Evolutionary conservation across 768 basidiomycete genomes (phyloP).

Genomic region (Hortiboletus flavorubellus): DNA sequence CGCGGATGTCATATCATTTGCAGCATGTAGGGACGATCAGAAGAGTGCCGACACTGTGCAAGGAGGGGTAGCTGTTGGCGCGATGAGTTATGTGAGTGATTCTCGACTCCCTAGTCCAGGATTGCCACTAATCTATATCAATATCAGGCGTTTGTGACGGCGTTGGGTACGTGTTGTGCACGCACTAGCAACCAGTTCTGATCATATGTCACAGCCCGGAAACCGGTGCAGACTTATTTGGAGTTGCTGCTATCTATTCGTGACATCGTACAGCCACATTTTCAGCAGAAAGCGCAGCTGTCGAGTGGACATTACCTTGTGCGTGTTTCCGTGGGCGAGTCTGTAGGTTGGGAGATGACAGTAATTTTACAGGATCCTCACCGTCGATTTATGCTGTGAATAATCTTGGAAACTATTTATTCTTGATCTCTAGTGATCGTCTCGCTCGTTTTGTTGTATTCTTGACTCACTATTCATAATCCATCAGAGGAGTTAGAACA

Average conservation of each 20-base stretch:
- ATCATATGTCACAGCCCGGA: constrained; percentile 31
- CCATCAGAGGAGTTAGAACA: neutral
- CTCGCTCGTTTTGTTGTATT: neutral
- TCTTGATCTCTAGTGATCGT: neutral
- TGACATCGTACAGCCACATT: constrained; percentile 56
- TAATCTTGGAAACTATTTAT: constrained; percentile 4
- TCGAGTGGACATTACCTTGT: constrained; percentile 72
- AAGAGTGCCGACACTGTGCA: constrained; percentile 71
- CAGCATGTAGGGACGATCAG: constrained; percentile 68
- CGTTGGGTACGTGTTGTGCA: constrained; percentile 38
- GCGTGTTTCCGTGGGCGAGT: constrained; percentile 6
- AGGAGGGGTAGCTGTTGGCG: constrained; percentile 64
- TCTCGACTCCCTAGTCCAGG: neutral
- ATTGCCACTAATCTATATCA: neutral
- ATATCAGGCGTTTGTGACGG: constrained; percentile 56
- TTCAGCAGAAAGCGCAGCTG: constrained; percentile 69
- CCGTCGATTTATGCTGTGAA: constrained; percentile 31
- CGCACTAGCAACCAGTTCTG: neutral
- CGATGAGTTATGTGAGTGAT: constrained; percentile 72
- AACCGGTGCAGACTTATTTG: constrained; percentile 62
- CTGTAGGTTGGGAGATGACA: neutral
- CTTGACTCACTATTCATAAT: too few relatives aligned
- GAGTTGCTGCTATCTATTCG: constrained; percentile 58
- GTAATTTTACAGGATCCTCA: constrained; percentile 21
- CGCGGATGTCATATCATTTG: constrained; percentile 82